A percentile compares a stretch with the other conserved stretches of the same genome.
Evolutionary conservation across 2,329 filamentous ascomycete species (phyloP).

Genomic region (Purpureocillium takamizusanense): DNA sequence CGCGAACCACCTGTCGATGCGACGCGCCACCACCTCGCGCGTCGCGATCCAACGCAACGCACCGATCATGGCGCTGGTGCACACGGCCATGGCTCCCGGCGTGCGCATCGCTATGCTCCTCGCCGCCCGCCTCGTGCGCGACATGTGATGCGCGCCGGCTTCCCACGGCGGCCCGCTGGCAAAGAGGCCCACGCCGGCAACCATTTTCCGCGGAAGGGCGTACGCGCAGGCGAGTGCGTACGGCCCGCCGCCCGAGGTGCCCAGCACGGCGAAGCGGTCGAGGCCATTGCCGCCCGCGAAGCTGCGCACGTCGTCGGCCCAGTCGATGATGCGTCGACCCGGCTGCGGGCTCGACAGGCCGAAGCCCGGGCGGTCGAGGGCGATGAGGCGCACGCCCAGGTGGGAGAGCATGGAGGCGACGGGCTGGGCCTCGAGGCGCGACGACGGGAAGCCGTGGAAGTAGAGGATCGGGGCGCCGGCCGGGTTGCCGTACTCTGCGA

Average conservation of each 20-base stretch:
- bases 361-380: conserved; percentile 32
- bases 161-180: conserved; percentile 24
- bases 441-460: conserved; percentile 33
- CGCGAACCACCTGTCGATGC: background rate
- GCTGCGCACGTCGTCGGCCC: conserved; percentile 20
- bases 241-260: conserved; percentile 25
- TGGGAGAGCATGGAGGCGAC: conserved; percentile 15
- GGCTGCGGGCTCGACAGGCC: conserved; percentile 28
- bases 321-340: conserved; percentile 20
- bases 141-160: conserved; percentile 20
- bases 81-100: background rate
- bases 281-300: conserved; percentile 18
- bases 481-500: conserved; percentile 25
- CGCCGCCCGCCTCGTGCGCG: conserved; percentile 11
- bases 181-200: conserved; percentile 36
- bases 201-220: conserved; percentile 15
- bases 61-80: background rate
- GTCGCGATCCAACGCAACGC: background rate
- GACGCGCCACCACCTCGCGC: background rate
- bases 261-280: conserved; percentile 20
- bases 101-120: conserved; percentile 9
- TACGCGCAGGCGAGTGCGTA: conserved; percentile 25
- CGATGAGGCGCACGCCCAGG: conserved; percentile 22
- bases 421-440: conserved; percentile 25
- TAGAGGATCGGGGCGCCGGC: conserved; percentile 24